Conservation (phyloP, 352 stramenopile genomes). For the Pythium vanterpoolii region DNA sequence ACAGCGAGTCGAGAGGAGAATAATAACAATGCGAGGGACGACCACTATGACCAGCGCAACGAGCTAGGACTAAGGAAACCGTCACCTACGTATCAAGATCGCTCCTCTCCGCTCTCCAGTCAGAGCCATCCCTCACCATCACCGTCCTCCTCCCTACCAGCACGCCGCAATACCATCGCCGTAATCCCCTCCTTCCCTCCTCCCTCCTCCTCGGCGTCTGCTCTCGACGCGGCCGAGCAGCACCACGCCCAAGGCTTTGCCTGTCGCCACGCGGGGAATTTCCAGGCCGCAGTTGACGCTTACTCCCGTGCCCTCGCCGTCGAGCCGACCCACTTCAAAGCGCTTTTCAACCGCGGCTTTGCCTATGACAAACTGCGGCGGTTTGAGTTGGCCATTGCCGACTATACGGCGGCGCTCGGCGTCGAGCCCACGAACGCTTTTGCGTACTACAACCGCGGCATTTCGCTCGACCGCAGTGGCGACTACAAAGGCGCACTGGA, state of each 20-base stretch:
- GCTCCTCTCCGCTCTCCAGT: too few relatives aligned
- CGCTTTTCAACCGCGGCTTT: conserved; percentile 88
- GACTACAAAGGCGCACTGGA: conserved; percentile 78
- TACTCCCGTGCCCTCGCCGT: conserved; percentile 76
- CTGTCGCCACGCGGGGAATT: conserved; percentile 78
- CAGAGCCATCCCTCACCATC: too few relatives aligned
- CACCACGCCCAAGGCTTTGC: conserved; percentile 69
- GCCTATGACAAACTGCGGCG: conserved; percentile 76
- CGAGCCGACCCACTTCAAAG: conserved; percentile 84
- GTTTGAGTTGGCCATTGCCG: conserved; percentile 71
- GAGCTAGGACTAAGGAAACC: too few relatives aligned
- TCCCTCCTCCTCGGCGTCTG: not conserved
- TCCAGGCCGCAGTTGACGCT: conserved; percentile 65
- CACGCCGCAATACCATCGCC: conserved; percentile 28
- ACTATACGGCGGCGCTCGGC: conserved; percentile 69
- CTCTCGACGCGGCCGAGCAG: conserved; percentile 36
- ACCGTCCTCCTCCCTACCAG: not conserved
- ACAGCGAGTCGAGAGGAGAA: conserved; percentile 23
- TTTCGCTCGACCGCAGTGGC: conserved; percentile 79
- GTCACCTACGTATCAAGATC: too few relatives aligned
- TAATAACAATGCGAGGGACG: conserved; percentile 24
- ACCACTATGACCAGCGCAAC: conserved; percentile 11
- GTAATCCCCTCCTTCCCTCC: conserved; percentile 15
- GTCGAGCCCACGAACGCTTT: conserved; percentile 78
- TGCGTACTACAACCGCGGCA: conserved; percentile 81